These are phyloP conservation scores for Fusarium azukiicola DNA, from an alignment of 2,329 filamentous ascomycete species.

Conservation along the genomic window DNA sequence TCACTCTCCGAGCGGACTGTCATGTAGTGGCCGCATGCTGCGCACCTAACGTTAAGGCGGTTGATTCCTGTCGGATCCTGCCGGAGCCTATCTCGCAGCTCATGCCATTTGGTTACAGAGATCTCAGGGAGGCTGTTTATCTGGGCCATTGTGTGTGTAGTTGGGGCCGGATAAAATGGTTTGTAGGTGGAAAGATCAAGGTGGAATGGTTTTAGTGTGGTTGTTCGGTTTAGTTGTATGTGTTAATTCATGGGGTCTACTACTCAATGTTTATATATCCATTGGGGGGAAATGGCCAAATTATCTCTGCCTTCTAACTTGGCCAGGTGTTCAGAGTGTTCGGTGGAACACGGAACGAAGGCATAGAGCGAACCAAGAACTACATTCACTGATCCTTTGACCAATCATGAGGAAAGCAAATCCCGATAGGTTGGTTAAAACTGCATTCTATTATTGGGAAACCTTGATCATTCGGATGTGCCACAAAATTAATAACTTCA, in stretches of 20 bases:
- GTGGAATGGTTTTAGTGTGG: background rate
- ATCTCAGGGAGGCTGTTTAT: background rate
- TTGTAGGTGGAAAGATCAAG: background rate
- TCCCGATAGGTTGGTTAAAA: no score
- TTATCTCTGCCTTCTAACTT: no score
- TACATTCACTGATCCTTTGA: no score
- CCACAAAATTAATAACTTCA: no score
- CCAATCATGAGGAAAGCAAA: background rate
- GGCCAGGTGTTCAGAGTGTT: background rate
- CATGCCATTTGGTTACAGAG: background rate
- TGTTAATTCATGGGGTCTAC: no score
- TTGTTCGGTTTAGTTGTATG: background rate
- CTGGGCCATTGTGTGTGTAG: background rate
- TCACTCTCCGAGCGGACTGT: background rate
- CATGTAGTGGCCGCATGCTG: background rate
- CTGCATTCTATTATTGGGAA: no score
- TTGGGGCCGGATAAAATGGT: background rate
- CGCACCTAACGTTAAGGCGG: background rate
- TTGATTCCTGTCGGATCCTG: background rate
- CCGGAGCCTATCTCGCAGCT: background rate
- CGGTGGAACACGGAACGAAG: background rate
- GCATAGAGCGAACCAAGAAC: no score
- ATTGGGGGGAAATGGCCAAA: no score
- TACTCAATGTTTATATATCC: no score
- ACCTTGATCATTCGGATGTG: no score